Evolutionary conservation across 805 yeast genomes (phyloP).

Genomic region (Sugiyamaella chiloensis): DNA sequence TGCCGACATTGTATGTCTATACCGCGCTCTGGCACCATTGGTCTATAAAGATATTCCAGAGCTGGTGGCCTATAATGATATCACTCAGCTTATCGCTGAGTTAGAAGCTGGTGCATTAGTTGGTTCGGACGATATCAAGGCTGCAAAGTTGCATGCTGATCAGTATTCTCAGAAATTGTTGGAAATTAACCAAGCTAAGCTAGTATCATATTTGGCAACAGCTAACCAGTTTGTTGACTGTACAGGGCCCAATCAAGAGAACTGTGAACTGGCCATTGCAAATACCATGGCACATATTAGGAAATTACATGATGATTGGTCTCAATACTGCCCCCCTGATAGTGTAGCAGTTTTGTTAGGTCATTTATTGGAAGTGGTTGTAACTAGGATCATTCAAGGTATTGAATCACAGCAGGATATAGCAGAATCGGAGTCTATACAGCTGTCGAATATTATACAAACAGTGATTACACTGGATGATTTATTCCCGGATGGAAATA

Average conservation of each 20-base stretch:
- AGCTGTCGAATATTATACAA: slow-evolving; percentile 20
- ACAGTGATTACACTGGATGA: slow-evolving; percentile 17
- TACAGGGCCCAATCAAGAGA: slow-evolving; percentile 14
- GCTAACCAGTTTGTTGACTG: slow-evolving; percentile 25
- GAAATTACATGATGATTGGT: slow-evolving; percentile 15
- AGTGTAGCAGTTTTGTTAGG: slow-evolving; percentile 20
- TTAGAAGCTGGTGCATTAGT: neutral
- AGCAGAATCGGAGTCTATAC: slow-evolving; percentile 29
- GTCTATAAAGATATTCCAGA: slow-evolving; percentile 16
- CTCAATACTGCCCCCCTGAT: slow-evolving; percentile 13
- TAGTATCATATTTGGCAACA: slow-evolving; percentile 10
- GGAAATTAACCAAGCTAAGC: slow-evolving; percentile 3
- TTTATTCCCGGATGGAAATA: slow-evolving; percentile 14
- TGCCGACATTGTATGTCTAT: slow-evolving; percentile 23
- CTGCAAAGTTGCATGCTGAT: slow-evolving; percentile 14
- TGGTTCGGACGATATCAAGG: slow-evolving; percentile 5
- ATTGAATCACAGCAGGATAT: slow-evolving; percentile 29
- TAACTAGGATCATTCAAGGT: slow-evolving; percentile 20
- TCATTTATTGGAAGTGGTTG: slow-evolving; percentile 27
- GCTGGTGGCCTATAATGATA: slow-evolving; percentile 22
- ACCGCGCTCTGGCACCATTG: slow-evolving; percentile 23
- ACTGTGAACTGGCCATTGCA: slow-evolving; percentile 21
- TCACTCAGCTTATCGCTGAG: slow-evolving; percentile 6
- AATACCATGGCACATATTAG: slow-evolving; percentile 15
- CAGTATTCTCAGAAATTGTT: slow-evolving; percentile 12